Evolutionary conservation across 2,329 filamentous ascomycete species (phyloP), one percentile per base, ranked within the genome.

Genomic region (Juglanconis oblonga): DNA sequence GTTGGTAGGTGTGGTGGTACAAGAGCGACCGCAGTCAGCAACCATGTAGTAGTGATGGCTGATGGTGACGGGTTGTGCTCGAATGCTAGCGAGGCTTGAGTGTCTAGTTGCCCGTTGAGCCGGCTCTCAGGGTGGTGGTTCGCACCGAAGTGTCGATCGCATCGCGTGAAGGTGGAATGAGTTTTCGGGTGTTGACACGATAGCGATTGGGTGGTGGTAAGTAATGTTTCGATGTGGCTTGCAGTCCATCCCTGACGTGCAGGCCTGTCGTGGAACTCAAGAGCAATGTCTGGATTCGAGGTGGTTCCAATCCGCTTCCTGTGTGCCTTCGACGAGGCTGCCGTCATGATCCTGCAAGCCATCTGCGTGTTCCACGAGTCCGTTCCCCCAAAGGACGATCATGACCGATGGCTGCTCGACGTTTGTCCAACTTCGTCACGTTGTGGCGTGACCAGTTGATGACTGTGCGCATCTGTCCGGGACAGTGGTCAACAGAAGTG

Each of bases 51-150:
- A 44, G 11, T 52, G 49, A 31, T 52, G n/a, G 31, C 52, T 33
- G 38, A 44, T 35, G 48, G n/a, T 35, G 6, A 29, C 44, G 36
- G 48, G 11, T 24, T 42, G 33, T 31, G 17, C 17, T 24, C 17
- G 35, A 53, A 54, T 68, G 40, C 63, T 59, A 60, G 49, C 50
- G 51, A 63, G 62, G 57, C 42, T 59, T 40, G 50, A 61, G 17
- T 54, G 42, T 54, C 50, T 59, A 59, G 48, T 59, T 62, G 62
- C 66, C 60, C 48, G 49, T 57, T 33, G 62, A 62, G 58, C 57
- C 54, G 51, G 62, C 60, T 61, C 59, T 47, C 44, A 29, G 61
- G 61, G 51, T 54, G 24, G 24, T 50, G 36, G 31, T 57, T 38
- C 35, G 9, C 11, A 14, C 8, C 24, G 11, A n/a, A 2, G 32